Evolutionary conservation across 495 filamentous ascomycete species (phyloP).

Genomic region (Podospora tetraspora): DNA sequence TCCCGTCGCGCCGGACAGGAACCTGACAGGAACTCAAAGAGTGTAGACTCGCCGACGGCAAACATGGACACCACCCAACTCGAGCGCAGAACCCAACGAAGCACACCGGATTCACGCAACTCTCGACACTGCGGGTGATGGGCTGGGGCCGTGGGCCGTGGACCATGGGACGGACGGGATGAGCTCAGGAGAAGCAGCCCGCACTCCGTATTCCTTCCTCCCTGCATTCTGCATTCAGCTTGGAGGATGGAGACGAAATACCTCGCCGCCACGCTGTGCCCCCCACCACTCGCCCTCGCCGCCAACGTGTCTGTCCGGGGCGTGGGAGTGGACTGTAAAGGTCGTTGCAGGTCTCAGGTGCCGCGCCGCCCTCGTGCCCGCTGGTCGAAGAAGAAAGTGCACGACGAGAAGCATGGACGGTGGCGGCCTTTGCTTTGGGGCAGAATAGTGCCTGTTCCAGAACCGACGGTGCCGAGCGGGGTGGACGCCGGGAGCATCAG

Average conservation of each 20-base stretch:
- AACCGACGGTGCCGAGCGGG: not conserved
- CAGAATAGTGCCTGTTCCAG: not conserved
- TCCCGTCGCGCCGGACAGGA: slow-evolving; percentile 2
- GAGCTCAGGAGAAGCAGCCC: not conserved
- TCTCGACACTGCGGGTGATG: not conserved
- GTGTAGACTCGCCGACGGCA: not conserved
- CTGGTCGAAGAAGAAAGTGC: not conserved
- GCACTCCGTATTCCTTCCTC: not conserved
- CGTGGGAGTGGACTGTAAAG: not conserved
- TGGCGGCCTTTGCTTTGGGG: not conserved
- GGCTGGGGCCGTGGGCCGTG: not conserved
- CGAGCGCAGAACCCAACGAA: not conserved
- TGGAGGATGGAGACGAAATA: too few species aligned
- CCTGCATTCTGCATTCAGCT: not conserved
- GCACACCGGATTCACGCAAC: not conserved
- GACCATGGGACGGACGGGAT: not conserved
- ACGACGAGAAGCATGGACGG: not conserved
- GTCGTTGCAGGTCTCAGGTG: not conserved
- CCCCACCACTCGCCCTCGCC: not conserved
- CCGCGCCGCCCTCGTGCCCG: not conserved
- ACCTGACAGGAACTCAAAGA: not conserved
- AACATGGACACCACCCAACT: not conserved
- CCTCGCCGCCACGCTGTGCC: not conserved
- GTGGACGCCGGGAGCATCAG: too few species aligned
- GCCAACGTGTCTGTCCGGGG: not conserved